Conservation (phyloP, 2,329 filamentous ascomycete species). For the Microsporum canis region DNA sequence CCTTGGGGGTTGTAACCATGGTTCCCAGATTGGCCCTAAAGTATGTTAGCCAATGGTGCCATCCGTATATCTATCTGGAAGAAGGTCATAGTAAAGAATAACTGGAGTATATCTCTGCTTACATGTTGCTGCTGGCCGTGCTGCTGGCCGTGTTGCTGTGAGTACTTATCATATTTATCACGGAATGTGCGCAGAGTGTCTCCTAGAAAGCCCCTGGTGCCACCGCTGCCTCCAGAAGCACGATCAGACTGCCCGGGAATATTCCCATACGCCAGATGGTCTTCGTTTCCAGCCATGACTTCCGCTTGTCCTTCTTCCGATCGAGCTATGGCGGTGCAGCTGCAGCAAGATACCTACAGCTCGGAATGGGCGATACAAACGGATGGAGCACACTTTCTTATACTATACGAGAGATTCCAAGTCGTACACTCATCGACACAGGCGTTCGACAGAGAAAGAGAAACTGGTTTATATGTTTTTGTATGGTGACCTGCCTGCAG, state of each 20-base stretch:
- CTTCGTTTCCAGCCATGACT: slow-evolving; percentile 35
- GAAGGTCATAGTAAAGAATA: neutral
- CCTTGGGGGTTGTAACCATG: slow-evolving; percentile 9
- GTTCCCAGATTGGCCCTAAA: slow-evolving; percentile 12
- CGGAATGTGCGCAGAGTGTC: slow-evolving; percentile 41
- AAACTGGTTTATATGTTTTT: neutral
- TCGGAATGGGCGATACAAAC: neutral
- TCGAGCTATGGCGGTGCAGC: neutral
- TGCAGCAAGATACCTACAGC: neutral
- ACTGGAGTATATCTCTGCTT: neutral
- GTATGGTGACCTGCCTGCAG: neutral
- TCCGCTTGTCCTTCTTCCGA: neutral
- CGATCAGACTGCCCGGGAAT: slow-evolving; percentile 32
- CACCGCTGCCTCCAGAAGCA: slow-evolving; percentile 24
- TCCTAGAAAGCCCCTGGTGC: slow-evolving; percentile 42
- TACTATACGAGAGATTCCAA: neutral
- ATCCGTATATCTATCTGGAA: neutral
- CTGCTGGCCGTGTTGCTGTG: slow-evolving; percentile 16
- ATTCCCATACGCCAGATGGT: slow-evolving; percentile 46
- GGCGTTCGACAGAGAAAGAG: neutral
- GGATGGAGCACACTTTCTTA: neutral
- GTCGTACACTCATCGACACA: neutral
- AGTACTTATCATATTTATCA: slow-evolving; percentile 32
- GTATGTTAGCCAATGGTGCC: slow-evolving; percentile 6
- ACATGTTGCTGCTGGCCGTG: slow-evolving; percentile 5